Conservation (phyloP, 139 green algal species). For the Mychonastes homosphaera region DNA sequence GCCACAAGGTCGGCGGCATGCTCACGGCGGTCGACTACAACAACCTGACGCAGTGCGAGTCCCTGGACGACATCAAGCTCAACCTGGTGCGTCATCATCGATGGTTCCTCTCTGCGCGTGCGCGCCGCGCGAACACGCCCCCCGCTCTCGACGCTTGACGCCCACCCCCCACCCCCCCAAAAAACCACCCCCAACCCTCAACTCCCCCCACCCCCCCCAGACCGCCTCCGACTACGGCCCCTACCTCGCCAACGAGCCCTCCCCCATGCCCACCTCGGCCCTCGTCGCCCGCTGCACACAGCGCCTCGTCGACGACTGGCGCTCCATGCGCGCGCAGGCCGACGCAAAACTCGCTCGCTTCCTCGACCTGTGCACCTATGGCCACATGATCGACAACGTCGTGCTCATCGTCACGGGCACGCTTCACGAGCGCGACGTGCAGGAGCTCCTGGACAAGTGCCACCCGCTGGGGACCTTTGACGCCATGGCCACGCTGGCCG, state of each 20-base stretch:
- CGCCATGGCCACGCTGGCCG: slow-evolving; percentile 84
- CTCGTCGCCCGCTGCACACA: slow-evolving; percentile 92
- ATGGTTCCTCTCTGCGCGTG: background rate
- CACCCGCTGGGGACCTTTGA: slow-evolving; percentile 98
- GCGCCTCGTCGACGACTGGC: slow-evolving; percentile 97
- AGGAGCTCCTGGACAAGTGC: slow-evolving; percentile 97
- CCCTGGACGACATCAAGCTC: slow-evolving; percentile 96
- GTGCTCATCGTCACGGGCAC: slow-evolving; percentile 97
- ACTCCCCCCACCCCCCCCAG: slow-evolving; percentile 27
- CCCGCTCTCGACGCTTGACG: too few species aligned
- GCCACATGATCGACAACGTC: slow-evolving; percentile 99
- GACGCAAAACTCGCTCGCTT: slow-evolving; percentile 78
- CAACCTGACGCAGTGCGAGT: slow-evolving; percentile 95
- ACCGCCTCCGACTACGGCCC: slow-evolving; percentile 82
- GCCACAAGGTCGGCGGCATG: slow-evolving; percentile 75
- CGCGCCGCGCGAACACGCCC: too few species aligned
- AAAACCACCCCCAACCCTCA: too few species aligned
- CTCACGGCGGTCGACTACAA: slow-evolving; percentile 91
- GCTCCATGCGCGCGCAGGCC: slow-evolving; percentile 76
- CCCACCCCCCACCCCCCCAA: too few species aligned
- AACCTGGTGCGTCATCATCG: slow-evolving; percentile 65
- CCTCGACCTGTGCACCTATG: slow-evolving; percentile 97
- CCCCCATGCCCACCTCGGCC: slow-evolving; percentile 79
- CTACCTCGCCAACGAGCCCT: slow-evolving; percentile 85
- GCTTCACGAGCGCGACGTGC: slow-evolving; percentile 91